Percentiles rank a stretch among this genome's conserved stretches.
These are phyloP conservation scores for Pythium aquatile DNA, from an alignment of 352 stramenopile genomes.

Conservation along the genomic window DNA sequence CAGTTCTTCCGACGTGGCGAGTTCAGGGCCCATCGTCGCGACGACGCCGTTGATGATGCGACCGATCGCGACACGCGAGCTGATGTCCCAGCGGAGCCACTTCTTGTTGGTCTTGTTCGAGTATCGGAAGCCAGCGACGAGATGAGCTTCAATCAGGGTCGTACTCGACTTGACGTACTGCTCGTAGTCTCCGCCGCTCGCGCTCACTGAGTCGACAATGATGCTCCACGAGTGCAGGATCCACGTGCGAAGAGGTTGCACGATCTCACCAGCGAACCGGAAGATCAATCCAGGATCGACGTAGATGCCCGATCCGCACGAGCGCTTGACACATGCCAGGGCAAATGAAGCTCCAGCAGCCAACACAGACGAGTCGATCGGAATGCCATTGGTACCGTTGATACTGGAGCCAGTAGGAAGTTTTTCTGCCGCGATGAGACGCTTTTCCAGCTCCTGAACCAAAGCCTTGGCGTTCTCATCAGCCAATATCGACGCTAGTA, in stretches of 20 bases:
- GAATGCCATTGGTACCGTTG: constrained; percentile 26
- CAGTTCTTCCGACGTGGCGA: constrained; percentile 18
- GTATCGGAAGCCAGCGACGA: constrained; percentile 73
- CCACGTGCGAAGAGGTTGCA: constrained; percentile 80
- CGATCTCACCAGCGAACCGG: constrained; percentile 57
- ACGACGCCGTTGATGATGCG: constrained; percentile 43
- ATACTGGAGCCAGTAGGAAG: constrained; percentile 30
- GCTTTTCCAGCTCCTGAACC: constrained; percentile 73
- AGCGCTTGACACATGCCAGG: constrained; percentile 76
- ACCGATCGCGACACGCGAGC: constrained; percentile 30
- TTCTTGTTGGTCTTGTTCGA: constrained; percentile 49
- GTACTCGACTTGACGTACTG: constrained; percentile 77
- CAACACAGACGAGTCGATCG: constrained; percentile 45
- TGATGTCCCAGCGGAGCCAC: constrained; percentile 26
- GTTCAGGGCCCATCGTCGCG: constrained; percentile 34
- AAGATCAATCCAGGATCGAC: constrained; percentile 80
- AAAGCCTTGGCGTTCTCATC: constrained; percentile 24
- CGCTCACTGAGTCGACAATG: constrained; percentile 75
- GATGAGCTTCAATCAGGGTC: constrained; percentile 69
- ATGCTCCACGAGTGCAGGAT: constrained; percentile 84
- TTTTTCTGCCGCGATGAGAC: constrained; percentile 51
- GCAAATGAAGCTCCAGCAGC: constrained; percentile 70
- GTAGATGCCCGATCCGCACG: constrained; percentile 70
- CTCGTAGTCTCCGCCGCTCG: constrained; percentile 76
- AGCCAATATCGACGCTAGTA: constrained; percentile 32